Conservation (phyloP, 768 basidiomycete species). For the Auriscalpium vulgare region DNA sequence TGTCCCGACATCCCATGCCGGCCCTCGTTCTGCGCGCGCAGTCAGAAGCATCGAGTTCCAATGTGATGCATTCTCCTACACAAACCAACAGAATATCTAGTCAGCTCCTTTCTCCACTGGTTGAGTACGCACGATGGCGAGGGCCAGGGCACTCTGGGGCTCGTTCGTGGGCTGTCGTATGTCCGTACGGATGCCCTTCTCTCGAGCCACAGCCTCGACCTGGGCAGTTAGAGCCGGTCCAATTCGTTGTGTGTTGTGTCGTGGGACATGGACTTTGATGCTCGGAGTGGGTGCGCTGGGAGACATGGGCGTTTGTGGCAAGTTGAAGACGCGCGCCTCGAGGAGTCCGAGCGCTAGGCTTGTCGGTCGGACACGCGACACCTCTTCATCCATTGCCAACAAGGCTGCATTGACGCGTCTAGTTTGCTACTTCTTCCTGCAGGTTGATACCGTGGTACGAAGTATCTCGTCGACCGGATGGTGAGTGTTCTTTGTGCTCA, state of each 20-base stretch:
- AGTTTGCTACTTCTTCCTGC: too few relatives aligned
- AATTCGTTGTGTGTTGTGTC: constrained; percentile 68
- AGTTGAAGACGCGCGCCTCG: background rate
- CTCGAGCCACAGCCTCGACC: constrained; percentile 47
- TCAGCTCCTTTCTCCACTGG: too few relatives aligned
- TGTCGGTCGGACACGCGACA: background rate
- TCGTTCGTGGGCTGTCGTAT: constrained; percentile 58
- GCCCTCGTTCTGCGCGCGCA: constrained; percentile 74
- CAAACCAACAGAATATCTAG: background rate
- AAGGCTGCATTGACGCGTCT: too few relatives aligned
- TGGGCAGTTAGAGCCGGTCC: constrained; percentile 54
- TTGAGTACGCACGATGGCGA: constrained; percentile 51
- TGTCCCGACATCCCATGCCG: constrained; percentile 83
- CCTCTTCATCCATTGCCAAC: too few relatives aligned
- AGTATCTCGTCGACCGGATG: too few relatives aligned
- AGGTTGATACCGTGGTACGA: too few relatives aligned
- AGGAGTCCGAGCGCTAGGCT: too few relatives aligned
- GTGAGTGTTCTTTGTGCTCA: too few relatives aligned
- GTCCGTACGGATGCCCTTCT: constrained; percentile 43
- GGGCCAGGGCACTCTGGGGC: constrained; percentile 36
- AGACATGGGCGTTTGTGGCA: constrained; percentile 36
- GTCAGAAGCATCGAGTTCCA: constrained; percentile 79
- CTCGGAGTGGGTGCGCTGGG: constrained; percentile 47
- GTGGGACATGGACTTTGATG: constrained; percentile 60
- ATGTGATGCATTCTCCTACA: constrained; percentile 68